Evolutionary conservation across 805 yeast species (phyloP).

Genomic region (Candida corydali): DNA sequence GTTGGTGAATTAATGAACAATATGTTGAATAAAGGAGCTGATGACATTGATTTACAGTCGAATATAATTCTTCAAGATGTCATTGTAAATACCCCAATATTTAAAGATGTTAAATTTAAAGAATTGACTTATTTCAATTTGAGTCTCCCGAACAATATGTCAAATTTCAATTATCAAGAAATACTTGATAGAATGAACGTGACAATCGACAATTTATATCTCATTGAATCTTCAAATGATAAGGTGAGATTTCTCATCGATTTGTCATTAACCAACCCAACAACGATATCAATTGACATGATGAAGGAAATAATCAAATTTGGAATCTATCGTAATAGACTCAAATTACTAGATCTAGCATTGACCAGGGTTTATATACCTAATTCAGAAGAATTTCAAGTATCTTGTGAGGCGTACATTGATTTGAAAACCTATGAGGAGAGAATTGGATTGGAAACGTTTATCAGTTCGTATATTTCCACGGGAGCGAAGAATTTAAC

Average conservation of each 20-base stretch:
- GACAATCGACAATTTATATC: conserved; percentile 14
- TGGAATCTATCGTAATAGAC: conserved; percentile 25
- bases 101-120: neutral
- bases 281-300: conserved; percentile 19
- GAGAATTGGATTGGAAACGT: conserved; percentile 12
- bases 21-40: conserved; percentile 2
- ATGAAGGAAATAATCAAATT: conserved; percentile 20
- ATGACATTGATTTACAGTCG: conserved; percentile 9
- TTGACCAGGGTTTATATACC: conserved; percentile 19
- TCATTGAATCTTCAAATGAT: conserved; percentile 22
- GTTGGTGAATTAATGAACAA: conserved; percentile 15
- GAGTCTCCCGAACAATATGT: neutral
- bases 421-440: conserved; percentile 5
- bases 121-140: neutral
- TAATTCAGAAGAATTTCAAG: conserved; percentile 12
- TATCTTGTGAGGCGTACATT: conserved; percentile 5
- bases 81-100: conserved; percentile 10
- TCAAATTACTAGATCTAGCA: conserved; percentile 28
- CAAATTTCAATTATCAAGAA: neutral
- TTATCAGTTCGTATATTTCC: conserved; percentile 19
- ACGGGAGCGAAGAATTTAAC: conserved; percentile 15
- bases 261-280: conserved; percentile 30
- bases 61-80: conserved; percentile 12
- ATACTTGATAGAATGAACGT: conserved; percentile 10
- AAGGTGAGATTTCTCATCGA: conserved; percentile 24